phyloP scores from a whole-genome alignment of 495 filamentous ascomycete species.

The Evernia prunastri region DNA sequence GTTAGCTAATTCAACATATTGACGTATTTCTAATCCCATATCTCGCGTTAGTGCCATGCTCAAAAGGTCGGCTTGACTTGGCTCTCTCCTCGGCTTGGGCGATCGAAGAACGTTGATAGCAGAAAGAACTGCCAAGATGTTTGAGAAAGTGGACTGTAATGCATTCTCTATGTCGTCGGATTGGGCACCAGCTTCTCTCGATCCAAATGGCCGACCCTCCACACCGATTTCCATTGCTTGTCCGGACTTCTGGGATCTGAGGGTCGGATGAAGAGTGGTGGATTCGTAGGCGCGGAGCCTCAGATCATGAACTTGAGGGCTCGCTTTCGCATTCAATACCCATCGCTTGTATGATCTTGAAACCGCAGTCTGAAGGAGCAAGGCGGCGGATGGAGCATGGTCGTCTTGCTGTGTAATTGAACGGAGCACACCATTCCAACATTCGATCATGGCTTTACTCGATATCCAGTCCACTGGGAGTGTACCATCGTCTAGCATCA shows the following conservation, averaged over 20 bases:
- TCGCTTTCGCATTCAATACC: background rate
- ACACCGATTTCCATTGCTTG: background rate
- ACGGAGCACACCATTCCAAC: slow-evolving; percentile 38
- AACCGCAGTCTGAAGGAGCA: slow-evolving; percentile 39
- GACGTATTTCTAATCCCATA: slow-evolving; percentile 6
- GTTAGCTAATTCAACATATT: slow-evolving; percentile 1
- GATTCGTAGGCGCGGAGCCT: slow-evolving; percentile 4
- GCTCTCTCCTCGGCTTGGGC: background rate
- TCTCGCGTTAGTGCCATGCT: slow-evolving; percentile 1
- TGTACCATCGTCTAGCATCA: slow-evolving; percentile 34
- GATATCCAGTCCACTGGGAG: slow-evolving; percentile 47
- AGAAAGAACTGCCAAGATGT: slow-evolving; percentile 9
- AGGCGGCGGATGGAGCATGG: slow-evolving; percentile 34
- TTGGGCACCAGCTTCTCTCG: background rate
- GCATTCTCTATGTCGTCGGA: background rate
- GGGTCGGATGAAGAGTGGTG: background rate
- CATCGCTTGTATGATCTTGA: slow-evolving; percentile 10
- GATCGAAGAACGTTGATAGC: background rate
- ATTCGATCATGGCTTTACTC: slow-evolving; percentile 38
- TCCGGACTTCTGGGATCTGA: slow-evolving; percentile 2
- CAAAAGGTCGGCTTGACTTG: background rate
- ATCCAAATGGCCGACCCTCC: background rate
- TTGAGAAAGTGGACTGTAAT: slow-evolving; percentile 3
- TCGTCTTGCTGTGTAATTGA: slow-evolving; percentile 38
- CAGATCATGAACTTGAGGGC: slow-evolving; percentile 16